A percentile compares a stretch with the other conserved stretches of the same genome.
These are phyloP conservation scores for Ascocoryne sarcoides DNA, from an alignment of 2,329 filamentous ascomycete genomes.

Conservation along the genomic window DNA sequence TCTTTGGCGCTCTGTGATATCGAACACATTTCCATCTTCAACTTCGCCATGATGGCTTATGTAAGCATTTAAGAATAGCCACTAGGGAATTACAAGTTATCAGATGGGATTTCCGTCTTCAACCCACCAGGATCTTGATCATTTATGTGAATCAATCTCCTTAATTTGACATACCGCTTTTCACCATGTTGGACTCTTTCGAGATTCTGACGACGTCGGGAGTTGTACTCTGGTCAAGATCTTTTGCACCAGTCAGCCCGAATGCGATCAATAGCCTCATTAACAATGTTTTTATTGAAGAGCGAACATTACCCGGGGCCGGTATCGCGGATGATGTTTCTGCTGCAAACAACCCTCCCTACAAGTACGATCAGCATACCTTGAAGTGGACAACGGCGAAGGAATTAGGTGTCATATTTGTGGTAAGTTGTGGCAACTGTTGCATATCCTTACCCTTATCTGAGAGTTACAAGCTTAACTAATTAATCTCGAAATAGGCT, in stretches of 20 bases:
- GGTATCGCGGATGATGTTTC: constrained; percentile 52
- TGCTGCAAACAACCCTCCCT: constrained; percentile 59
- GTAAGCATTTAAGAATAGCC: too few relatives aligned
- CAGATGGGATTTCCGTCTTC: too few relatives aligned
- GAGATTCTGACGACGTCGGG: constrained; percentile 94
- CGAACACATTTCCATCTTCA: constrained; percentile 12
- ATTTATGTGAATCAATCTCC: too few relatives aligned
- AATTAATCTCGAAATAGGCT: too few relatives aligned
- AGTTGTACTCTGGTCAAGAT: constrained; percentile 92
- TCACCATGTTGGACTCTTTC: constrained; percentile 86
- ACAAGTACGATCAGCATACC: constrained; percentile 87
- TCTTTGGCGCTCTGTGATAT: too few relatives aligned
- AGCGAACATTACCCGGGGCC: constrained; percentile 57
- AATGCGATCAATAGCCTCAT: constrained; percentile 91
- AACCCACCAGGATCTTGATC: too few relatives aligned
- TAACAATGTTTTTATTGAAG: constrained; percentile 94
- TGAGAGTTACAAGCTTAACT: too few relatives aligned
- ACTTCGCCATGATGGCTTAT: neutral
- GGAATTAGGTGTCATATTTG: constrained; percentile 90
- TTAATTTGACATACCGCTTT: too few relatives aligned
- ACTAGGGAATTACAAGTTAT: too few relatives aligned
- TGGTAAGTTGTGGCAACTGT: constrained; percentile 50
- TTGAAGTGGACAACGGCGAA: constrained; percentile 90
- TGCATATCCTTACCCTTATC: too few relatives aligned
- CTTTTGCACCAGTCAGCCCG: constrained; percentile 70